Evolutionary conservation across 192 early-diverging fungal genomes (phyloP).

Genomic region (Lobosporangium transversale): DNA sequence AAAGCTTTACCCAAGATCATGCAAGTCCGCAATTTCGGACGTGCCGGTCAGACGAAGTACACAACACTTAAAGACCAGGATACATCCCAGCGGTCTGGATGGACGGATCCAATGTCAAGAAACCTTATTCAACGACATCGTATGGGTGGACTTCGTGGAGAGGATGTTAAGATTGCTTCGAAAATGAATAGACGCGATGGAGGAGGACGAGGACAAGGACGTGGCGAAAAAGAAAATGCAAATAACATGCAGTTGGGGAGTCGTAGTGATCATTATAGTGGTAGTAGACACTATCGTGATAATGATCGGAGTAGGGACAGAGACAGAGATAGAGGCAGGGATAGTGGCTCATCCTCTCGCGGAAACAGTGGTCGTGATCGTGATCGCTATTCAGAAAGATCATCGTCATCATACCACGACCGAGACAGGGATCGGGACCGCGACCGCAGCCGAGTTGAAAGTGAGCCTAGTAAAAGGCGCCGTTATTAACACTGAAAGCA

Average conservation of each 20-base stretch:
- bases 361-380: background rate
- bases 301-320: slow-evolving; percentile 8
- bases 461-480: slow-evolving; percentile 29
- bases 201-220: slow-evolving; percentile 5
- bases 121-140: slow-evolving; percentile 20
- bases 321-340: background rate
- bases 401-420: slow-evolving; percentile 14
- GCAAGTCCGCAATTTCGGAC: slow-evolving; percentile 93
- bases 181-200: slow-evolving; percentile 23
- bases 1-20: slow-evolving; percentile 80
- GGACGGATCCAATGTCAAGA: slow-evolving; percentile 31
- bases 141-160: slow-evolving; percentile 32
- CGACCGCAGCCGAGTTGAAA: slow-evolving; percentile 1
- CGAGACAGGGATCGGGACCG: slow-evolving; percentile 13
- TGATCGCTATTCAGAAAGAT: background rate
- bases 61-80: slow-evolving; percentile 88
- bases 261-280: slow-evolving; percentile 3
- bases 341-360: background rate
- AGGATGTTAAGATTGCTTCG: slow-evolving; percentile 31
- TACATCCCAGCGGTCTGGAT: slow-evolving; percentile 64
- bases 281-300: slow-evolving; percentile 12
- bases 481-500: slow-evolving; percentile 15
- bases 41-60: slow-evolving; percentile 87
- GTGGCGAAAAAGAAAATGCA: slow-evolving; percentile 11
- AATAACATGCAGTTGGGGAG: slow-evolving; percentile 17